Evolutionary conservation across 176 grass and related monocot species (phyloP).

Genomic region (Elymus sibiricus): DNA sequence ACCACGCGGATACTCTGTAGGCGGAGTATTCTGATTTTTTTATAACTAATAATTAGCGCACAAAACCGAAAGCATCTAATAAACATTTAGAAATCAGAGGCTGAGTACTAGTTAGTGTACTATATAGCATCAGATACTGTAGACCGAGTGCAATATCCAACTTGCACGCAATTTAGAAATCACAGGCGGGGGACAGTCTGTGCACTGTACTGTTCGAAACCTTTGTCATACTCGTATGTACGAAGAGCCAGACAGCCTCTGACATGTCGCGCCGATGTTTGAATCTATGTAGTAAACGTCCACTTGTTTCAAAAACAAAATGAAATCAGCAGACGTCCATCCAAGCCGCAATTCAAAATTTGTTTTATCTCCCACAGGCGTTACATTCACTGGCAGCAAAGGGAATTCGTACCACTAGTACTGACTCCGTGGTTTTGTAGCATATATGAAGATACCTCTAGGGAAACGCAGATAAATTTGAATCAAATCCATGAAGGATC

Average conservation of each 20-base stretch:
- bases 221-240: neutral
- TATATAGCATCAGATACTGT: neutral
- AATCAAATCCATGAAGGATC: constrained; percentile 32
- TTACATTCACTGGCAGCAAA: constrained; percentile 17
- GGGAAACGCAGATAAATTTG: neutral
- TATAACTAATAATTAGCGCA: neutral
- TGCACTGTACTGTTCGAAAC: neutral
- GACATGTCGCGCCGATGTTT: constrained; percentile 10
- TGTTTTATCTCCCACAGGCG: constrained; percentile 17
- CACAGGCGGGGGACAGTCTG: neutral
- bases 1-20: neutral
- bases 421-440: neutral
- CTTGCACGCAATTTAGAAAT: neutral
- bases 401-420: neutral
- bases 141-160: neutral
- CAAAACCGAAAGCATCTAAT: constrained; percentile 1
- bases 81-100: no score
- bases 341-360: neutral
- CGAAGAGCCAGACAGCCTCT: neutral
- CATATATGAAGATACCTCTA: neutral
- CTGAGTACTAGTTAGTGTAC: neutral
- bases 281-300: neutral
- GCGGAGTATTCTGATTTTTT: no score
- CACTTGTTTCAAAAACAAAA: no score
- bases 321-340: no score